phyloP scores from a whole-genome alignment of 164 flowering plant species.

The Dillenia turbinata region DNA sequence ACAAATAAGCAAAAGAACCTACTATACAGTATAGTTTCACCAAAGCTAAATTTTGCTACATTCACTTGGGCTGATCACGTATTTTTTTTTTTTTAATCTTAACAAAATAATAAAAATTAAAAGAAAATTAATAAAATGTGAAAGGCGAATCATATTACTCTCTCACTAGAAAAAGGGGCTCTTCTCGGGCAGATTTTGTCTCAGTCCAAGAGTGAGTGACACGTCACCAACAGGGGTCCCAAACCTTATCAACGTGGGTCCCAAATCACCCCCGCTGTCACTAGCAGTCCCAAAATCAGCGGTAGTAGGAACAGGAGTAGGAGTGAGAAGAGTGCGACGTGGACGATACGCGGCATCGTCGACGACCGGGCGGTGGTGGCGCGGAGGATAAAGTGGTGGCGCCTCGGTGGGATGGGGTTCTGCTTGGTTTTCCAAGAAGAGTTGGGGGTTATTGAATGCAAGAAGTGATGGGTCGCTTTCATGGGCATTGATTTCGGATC shows the following conservation, averaged over 20 bases:
- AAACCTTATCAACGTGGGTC: constrained; percentile 40
- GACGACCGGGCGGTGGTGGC: constrained; percentile 3
- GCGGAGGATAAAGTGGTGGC: constrained; percentile 10
- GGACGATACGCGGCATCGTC: constrained; percentile 22
- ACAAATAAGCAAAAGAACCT: too few relatives aligned
- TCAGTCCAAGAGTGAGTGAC: constrained; percentile 79
- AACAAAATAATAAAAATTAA: too few relatives aligned
- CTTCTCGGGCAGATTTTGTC: constrained; percentile 69
- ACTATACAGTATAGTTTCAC: too few relatives aligned
- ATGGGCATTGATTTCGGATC: constrained; percentile 31
- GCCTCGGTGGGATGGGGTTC: constrained; percentile 5
- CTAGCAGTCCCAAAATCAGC: constrained; percentile 26
- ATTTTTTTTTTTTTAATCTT: too few relatives aligned
- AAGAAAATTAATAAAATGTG: too few relatives aligned
- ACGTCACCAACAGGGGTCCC: constrained; percentile 68
- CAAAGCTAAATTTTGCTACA: too few relatives aligned
- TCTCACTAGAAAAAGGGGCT: constrained; percentile 27
- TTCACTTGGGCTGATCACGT: too few relatives aligned
- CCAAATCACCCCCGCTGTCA: constrained; percentile 17
- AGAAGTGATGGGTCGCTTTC: constrained; percentile 66
- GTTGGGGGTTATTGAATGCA: constrained; percentile 43
- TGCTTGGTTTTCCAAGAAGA: constrained; percentile 43
- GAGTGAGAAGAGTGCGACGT: constrained; percentile 14
- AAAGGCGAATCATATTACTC: too few relatives aligned
- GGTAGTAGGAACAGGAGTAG: too few relatives aligned